A percentile compares a stretch with the other conserved stretches of the same genome.
These are phyloP conservation scores for Lentinula raphanica DNA, from an alignment of 768 basidiomycete genomes.

Conservation along the genomic window DNA sequence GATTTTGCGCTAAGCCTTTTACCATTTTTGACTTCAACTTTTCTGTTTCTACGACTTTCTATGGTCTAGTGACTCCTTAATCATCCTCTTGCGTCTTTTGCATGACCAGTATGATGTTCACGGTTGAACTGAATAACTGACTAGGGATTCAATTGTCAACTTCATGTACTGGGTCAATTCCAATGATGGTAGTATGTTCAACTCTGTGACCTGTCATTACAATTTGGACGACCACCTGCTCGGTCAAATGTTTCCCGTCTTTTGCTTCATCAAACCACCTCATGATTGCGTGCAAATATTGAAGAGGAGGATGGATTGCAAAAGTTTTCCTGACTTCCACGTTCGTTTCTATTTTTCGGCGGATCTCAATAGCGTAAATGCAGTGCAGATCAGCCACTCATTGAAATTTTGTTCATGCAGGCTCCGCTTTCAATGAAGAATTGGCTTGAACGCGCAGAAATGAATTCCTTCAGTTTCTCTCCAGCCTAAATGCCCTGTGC, in stretches of 20 bases:
- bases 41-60: not conserved
- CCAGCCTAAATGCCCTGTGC: not conserved
- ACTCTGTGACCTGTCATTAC: not conserved
- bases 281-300: not conserved
- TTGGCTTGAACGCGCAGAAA: no score
- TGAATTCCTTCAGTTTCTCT: not conserved
- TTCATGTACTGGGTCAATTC: not conserved
- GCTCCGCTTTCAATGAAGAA: no score
- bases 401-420: not conserved
- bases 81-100: not conserved
- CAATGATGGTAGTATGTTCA: not conserved
- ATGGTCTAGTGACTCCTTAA: slow-evolving; percentile 1
- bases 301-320: not conserved
- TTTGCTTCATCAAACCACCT: not conserved
- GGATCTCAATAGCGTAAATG: not conserved
- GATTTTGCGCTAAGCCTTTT: not conserved
- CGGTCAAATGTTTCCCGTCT: not conserved
- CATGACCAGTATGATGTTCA: not conserved
- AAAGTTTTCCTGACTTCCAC: not conserved
- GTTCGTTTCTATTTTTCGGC: not conserved
- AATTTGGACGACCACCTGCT: not conserved
- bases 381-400: no score
- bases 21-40: not conserved
- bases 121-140: not conserved
- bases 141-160: not conserved